Evolutionary conservation across 768 basidiomycete genomes (phyloP).

Genomic region (Boletellus ananas): DNA sequence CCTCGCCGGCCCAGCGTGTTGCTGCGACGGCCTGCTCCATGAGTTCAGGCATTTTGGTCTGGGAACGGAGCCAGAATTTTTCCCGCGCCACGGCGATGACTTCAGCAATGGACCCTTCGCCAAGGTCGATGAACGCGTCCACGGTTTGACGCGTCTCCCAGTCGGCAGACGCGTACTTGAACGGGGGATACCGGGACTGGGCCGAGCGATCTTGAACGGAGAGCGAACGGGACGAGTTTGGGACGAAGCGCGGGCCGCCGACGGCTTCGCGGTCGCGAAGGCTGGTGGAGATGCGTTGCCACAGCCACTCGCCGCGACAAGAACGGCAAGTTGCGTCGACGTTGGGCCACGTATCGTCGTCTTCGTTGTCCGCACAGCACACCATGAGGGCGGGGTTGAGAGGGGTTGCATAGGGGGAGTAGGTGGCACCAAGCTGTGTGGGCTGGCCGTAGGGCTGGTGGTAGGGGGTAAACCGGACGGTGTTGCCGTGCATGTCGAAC

Average conservation of each 20-base stretch:
- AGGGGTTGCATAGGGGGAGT: conserved; percentile 22
- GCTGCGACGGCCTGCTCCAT: conserved; percentile 68
- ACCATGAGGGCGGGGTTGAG: conserved; percentile 34
- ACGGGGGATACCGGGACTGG: conserved; percentile 23
- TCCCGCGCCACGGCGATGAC: conserved; percentile 62
- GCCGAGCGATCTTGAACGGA: conserved; percentile 13
- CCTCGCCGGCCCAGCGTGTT: conserved; percentile 40
- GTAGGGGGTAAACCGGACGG: conserved; percentile 30
- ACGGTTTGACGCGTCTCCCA: conserved; percentile 68
- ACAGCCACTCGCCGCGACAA: conserved; percentile 66
- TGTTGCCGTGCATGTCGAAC: conserved; percentile 31
- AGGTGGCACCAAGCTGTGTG: conserved; percentile 18
- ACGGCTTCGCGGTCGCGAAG: conserved; percentile 54
- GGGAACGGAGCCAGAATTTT: conserved; percentile 62
- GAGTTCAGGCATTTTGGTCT: conserved; percentile 64
- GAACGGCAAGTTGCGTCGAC: conserved; percentile 64
- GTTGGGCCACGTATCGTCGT: conserved; percentile 62
- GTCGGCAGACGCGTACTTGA: conserved; percentile 39
- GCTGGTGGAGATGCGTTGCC: conserved; percentile 49
- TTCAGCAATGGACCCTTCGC: conserved; percentile 62
- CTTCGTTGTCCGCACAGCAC: conserved; percentile 65
- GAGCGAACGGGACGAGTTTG: conserved; percentile 11
- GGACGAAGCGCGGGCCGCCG: conserved; percentile 40
- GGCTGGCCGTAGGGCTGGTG: conserved; percentile 29
- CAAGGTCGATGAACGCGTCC: conserved; percentile 70